These are phyloP conservation scores for Cinchona pubescens DNA, from an alignment of 257 asterid genomes.

Conservation along the genomic window DNA sequence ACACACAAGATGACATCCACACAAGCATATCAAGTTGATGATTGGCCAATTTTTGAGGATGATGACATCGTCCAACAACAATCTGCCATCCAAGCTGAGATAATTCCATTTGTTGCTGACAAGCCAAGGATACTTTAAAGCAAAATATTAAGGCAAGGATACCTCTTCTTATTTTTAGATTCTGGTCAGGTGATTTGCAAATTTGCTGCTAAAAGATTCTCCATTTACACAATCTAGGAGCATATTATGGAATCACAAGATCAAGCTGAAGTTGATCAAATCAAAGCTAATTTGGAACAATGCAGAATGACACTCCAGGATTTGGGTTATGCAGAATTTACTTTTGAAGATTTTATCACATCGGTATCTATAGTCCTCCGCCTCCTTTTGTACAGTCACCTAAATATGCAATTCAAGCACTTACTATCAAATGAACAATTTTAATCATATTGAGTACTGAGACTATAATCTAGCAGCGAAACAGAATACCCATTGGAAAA, in stretches of 20 bases:
- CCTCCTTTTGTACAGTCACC: slow-evolving; percentile 10
- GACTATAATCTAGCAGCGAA: neutral
- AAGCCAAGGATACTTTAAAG: slow-evolving; percentile 51
- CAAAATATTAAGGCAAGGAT: slow-evolving; percentile 14
- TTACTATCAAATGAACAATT: neutral
- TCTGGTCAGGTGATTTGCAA: slow-evolving; percentile 12
- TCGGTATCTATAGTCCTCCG: slow-evolving; percentile 41
- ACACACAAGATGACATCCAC: slow-evolving; percentile 31
- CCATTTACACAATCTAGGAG: slow-evolving; percentile 47
- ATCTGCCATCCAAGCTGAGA: slow-evolving; percentile 66
- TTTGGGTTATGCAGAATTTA: slow-evolving; percentile 90
- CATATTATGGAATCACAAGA: slow-evolving; percentile 80
- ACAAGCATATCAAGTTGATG: slow-evolving; percentile 45
- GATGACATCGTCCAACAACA: slow-evolving; percentile 79
- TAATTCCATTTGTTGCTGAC: slow-evolving; percentile 73
- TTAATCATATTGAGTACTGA: neutral
- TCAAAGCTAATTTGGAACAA: slow-evolving; percentile 61
- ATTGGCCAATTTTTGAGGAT: slow-evolving; percentile 64
- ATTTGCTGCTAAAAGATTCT: slow-evolving; percentile 25
- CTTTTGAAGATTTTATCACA: slow-evolving; percentile 92
- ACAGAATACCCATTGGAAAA: too few species aligned
- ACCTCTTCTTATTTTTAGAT: slow-evolving; percentile 1
- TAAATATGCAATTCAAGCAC: neutral
- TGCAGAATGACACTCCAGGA: slow-evolving; percentile 80
- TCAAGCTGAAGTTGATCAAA: slow-evolving; percentile 66